Percentiles rank a stretch among this genome's conserved stretches.
Conservation (phyloP, 495 filamentous ascomycete species). For the Corynascus novoguineensis region DNA sequence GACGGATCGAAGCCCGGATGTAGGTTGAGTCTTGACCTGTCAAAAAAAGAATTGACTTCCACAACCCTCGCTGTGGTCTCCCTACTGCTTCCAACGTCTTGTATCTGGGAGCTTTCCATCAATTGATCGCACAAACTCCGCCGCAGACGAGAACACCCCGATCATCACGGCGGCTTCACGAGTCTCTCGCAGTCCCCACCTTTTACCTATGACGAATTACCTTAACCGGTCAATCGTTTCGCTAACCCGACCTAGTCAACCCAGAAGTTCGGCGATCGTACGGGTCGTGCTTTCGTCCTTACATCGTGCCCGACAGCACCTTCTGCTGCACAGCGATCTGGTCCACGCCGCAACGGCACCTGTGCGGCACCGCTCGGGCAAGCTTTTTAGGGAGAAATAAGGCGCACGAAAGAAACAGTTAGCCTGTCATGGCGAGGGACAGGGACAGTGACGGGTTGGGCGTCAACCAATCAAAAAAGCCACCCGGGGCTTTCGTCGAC, state of each 20-base stretch:
- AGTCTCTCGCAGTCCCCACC: background rate
- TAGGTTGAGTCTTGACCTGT: background rate
- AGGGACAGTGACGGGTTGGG: conserved; percentile 29
- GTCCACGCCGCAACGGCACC: background rate
- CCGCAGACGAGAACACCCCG: background rate
- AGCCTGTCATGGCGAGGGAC: conserved; percentile 28
- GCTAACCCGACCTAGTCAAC: background rate
- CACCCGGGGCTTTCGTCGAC: conserved; percentile 33
- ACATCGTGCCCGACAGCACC: background rate
- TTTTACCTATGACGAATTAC: conserved; percentile 2
- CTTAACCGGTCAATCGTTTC: background rate
- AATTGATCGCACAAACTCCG: background rate
- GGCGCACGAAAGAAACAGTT: background rate
- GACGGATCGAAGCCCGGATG: background rate
- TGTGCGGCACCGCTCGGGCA: background rate
- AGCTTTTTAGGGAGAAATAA: background rate
- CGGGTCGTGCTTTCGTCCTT: background rate
- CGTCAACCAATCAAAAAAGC: conserved; percentile 47
- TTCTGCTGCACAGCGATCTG: background rate
- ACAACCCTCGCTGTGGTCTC: background rate
- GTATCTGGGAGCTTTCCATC: background rate
- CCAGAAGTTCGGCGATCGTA: background rate
- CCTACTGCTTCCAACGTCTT: background rate
- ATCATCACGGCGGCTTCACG: background rate
- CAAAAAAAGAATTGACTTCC: background rate